Base-by-base conservation (phyloP, 139 green algal species). In the Microglena sp. region DNA sequence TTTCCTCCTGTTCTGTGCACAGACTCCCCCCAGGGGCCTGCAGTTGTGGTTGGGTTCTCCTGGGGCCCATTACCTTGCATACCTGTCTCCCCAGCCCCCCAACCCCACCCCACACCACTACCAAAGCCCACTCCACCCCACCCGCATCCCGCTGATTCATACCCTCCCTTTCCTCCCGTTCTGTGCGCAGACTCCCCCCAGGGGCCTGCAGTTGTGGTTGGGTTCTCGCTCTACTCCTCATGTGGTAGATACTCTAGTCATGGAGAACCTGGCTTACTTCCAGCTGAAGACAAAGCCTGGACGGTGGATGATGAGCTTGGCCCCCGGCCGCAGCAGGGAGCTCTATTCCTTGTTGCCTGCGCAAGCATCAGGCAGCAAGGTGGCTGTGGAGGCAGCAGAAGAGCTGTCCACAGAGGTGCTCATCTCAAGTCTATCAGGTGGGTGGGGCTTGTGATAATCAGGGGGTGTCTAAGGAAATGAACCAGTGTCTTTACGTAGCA, bases 261-360 rank as follows among this genome's bases (percentile, higher is more conserved):
- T 99, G 94, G 77, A 78, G 50, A 98, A 97, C 78, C 77, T 98
- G 56, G 94, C 93, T 29, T 99, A 99, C 83, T 99, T 98, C 73
- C 94, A 99, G 82, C 84, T 98, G 44, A 95, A 97, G 77, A 76
- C 84, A 0, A 43, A 24, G 31, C 64, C 1, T 68, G 62, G 63
- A 1, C 59, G 45, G 45, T 82, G 71, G 76, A 29, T 69, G 58
- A 58, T 85, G 50, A 75, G 68, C 35, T 64, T 85, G 27, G 78
- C 78, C 0, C 67, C 70, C 0, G 78, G 78, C 57, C 64, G 72
- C 44, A 75, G 65, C 1, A 40, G 63, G 0, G 60, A 83, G 60
- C 33, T 83, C 56, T 83, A 80, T 54, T 33, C 5, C 26, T 54
- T 80, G 22, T 29, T 58, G 24, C 43, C 58, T 60, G 32, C 56